Conservation (phyloP, 23 red algal species). For the Gracilariopsis chorda region DNA sequence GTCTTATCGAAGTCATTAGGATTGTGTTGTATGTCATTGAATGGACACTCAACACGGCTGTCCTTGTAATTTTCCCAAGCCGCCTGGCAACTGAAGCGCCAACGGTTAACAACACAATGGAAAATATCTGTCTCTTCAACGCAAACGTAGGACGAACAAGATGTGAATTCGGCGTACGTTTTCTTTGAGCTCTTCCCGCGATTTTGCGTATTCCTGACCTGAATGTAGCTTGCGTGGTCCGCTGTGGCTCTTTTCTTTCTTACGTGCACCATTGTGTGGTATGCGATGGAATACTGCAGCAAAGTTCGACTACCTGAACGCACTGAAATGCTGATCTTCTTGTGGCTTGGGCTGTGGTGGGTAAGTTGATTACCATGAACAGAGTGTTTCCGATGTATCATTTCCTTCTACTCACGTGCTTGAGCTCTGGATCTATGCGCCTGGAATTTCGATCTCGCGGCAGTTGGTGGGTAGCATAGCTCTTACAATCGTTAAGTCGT, state of each 20-base stretch:
- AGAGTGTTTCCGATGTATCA: not conserved
- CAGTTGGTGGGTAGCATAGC: constrained; percentile 42
- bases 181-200: not conserved
- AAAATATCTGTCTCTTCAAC: constrained; percentile 50
- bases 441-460: no score
- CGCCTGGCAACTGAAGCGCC: not conserved
- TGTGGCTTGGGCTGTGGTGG: constrained; percentile 58
- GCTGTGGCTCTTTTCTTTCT: constrained; percentile 26
- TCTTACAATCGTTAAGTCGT: constrained; percentile 1
- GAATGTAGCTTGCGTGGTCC: constrained; percentile 42
- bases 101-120: not conserved
- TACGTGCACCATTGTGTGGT: constrained; percentile 43
- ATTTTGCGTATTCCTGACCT: no score
- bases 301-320: not conserved
- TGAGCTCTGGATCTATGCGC: no score
- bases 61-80: constrained; percentile 23
- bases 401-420: not conserved
- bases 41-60: constrained; percentile 44
- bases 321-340: constrained; percentile 43
- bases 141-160: constrained; percentile 18
- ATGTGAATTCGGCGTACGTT: constrained; percentile 42
- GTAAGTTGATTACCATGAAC: constrained; percentile 1
- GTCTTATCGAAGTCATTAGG: constrained; percentile 6
- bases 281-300: constrained; percentile 43
- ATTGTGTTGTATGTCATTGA: constrained; percentile 36